Evolutionary conservation across 163 green algal species (phyloP), one percentile per base, ranked within the genome.

Genomic region (Chlorella variabilis): DNA sequence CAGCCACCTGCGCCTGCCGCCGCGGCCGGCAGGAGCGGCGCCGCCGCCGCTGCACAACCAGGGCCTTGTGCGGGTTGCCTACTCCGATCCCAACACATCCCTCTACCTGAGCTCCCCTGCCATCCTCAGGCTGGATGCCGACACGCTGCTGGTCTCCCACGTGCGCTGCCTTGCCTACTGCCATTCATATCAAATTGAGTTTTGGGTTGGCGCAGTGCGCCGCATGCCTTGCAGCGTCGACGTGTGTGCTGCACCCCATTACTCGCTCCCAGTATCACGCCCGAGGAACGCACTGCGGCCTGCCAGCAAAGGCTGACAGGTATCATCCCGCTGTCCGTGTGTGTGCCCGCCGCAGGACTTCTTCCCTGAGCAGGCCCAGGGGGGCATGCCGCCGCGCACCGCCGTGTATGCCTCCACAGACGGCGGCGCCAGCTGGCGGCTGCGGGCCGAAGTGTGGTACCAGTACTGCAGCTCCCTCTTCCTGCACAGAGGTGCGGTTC

Each of bases 381-480:
- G 54, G 51, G 38, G 54, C 25, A 27, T 3, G 33, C 21, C 23
- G 25, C 69, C 69, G 54, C 20, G 33, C 34, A 85, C 80, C 2
- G 39, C 61, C 5, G 38, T 85, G 17, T 13, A 66, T 7, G 33
- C n/a, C 1, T 82, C 71, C 11, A 41, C 61, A 13, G 71, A 81
- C 18, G 71, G 62, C 7, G 73, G 80, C 3, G 45, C 23, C 33
- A 77, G 27, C 48, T 85, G 80, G 80, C n/a, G 39, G 38, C 49
- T 9, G 2, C n/a, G n/a, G 0, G 42, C 58, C 36, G 11, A 51
- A 0, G 71, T 81, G 38, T 4, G 18, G 4, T 6, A 11, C 6
- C 62, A 78, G 49, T 85, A 73, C 27, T 85, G 80, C 71, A 59
- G 27, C 48, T 63, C 36, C 1, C 36, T 85, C 27, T 81, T 85